Conservation (phyloP, 306 rosid species). For the Sophora flavescens region DNA sequence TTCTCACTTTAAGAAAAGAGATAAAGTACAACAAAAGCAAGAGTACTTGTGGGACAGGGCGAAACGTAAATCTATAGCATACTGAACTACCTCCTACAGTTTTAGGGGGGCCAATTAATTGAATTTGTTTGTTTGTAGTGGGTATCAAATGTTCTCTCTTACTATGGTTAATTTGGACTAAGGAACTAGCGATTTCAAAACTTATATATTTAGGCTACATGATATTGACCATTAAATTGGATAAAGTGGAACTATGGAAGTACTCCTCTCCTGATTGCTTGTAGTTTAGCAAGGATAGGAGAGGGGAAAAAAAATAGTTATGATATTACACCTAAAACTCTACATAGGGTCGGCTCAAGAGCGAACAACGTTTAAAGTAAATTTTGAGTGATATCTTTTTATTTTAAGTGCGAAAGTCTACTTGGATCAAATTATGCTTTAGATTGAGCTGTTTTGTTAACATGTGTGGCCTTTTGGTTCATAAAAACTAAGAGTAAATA, state of each 20-base stretch:
- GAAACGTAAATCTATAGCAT: neutral
- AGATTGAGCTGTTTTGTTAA: too few relatives aligned
- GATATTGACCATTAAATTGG: neutral
- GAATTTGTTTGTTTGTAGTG: neutral
- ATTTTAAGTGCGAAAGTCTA: too few relatives aligned
- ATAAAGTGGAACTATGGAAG: neutral
- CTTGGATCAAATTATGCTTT: too few relatives aligned
- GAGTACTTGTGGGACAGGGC: conserved; percentile 31
- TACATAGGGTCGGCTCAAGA: too few relatives aligned
- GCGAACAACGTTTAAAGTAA: too few relatives aligned
- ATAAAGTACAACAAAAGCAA: conserved; percentile 24
- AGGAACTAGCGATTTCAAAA: neutral
- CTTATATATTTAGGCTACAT: neutral
- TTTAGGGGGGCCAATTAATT: neutral
- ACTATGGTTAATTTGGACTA: neutral
- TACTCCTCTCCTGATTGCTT: neutral
- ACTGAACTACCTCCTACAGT: neutral
- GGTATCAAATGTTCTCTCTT: neutral
- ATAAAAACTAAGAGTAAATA: too few relatives aligned
- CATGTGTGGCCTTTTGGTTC: too few relatives aligned
- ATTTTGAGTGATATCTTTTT: too few relatives aligned
- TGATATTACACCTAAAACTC: too few relatives aligned
- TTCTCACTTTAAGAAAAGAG: conserved; percentile 27
- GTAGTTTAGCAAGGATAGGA: too few relatives aligned
- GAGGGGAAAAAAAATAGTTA: too few relatives aligned